Evolutionary conservation across 495 filamentous ascomycete species (phyloP), one percentile per base, ranked within the genome.

Genomic region (Hypoxylon trugodes): DNA sequence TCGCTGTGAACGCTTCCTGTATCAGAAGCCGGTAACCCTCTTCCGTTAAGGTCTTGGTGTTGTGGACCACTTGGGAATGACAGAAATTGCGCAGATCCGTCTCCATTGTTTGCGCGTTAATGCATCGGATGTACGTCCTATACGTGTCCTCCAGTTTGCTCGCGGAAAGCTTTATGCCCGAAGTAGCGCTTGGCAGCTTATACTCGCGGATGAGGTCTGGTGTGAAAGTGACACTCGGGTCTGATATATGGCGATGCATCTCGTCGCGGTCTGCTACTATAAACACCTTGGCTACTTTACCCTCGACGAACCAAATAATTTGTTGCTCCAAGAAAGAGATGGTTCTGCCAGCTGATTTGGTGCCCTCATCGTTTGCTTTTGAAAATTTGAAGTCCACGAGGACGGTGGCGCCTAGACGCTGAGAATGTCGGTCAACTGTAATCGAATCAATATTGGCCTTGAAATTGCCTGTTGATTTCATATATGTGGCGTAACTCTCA

Each of bases 11-110:
- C 3, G 62, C 58, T 24, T 61, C 47, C 12, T 66, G 32, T 15
- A 77, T 73, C 66, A 76, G 52, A 3, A 52, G 33, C 1, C 63
- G 51, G 48, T 77, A 76, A 22, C 52, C 26, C 1, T 71, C 59
- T 5, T 65, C 25, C 18, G 66, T 40, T 48, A 71, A 33, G 7
- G 51, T 43, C 12, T 45, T 52, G 6, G 68, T 67, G 43, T 76
- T 75, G 50, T 66, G 65, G 8, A 66, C 48, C 19, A 69, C 66
- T 1, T 56, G 61, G 13, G 47, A 25, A 35, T 70, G 69, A 56
- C 68, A 72, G 30, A 71, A 75, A 0, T 28, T 26, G 5, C 50
- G 45, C 19, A 76, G 62, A 12, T 65, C 64, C n/a, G 58, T 30
- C 12, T 36, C 50, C 65, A 76, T 69, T 2, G 42, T 60, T n/a